Evolutionary conservation across 2,329 filamentous ascomycete species (phyloP), one percentile per base, ranked within the genome.

Genomic region (Coleophoma crateriformis): DNA sequence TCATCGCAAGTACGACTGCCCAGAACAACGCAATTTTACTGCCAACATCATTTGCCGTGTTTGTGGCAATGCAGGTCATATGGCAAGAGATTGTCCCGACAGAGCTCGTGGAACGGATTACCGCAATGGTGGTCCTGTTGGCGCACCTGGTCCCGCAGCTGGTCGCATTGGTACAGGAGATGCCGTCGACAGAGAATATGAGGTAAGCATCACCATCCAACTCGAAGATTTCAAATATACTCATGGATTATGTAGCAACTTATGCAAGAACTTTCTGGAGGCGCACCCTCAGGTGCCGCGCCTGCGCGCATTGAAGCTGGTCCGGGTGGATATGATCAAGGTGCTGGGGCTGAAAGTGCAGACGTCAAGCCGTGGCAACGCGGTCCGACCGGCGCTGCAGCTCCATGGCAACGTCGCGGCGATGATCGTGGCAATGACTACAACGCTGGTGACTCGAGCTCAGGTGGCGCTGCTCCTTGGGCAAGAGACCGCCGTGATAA

Each of bases 21-120:
- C 94, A 13, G 90, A 99, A 73, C 89, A 94, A 69, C 89, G 91
- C 67, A 99, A 99, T 73, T 97, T 87, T 72, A 99, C 94, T n/a
- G 91, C 94, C 62, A 97, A 90, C 71, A 97, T 99, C 68, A 97
- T 99, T 66, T 99, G 94, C 73, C 91, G 92, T 63, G 88, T 96
- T 61, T 99, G 94, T 73, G 94, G 94, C 60, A 96, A 97, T 67
- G 91, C 94, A 57, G 94, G 94, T 17, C 94, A 99, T 63, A 96
- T 99, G 90, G 94, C 91, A 59, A 86, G 92, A 61, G 94, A 99
- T 72, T 99, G 94, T 80, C 90, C 92, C 42, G 94, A 99, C 88
- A 94, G 74, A 84, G 62, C 61, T 58, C 64, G 88, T 65, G 94
- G 94, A 62, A 83, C 85, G 42, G 91, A 88, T 68, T 96, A 90